These are phyloP conservation scores for Suillus cothurnatus DNA, from an alignment of 768 basidiomycete genomes.

Conservation along the genomic window DNA sequence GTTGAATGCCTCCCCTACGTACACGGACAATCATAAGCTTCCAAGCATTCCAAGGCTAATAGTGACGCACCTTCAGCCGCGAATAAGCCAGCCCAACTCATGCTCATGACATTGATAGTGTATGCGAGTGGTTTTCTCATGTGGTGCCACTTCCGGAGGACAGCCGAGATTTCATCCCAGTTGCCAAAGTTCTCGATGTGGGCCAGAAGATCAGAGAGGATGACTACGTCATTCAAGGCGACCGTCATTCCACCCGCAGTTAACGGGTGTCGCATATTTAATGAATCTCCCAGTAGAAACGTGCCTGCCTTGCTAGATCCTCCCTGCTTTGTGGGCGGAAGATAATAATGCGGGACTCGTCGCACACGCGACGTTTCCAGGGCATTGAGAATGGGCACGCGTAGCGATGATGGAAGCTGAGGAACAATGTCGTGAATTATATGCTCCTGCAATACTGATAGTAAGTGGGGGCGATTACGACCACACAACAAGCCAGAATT, in stretches of 20 bases:
- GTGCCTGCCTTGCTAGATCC: too few relatives aligned
- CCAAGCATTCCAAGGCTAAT: neutral
- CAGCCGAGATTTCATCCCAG: slow-evolving; percentile 46
- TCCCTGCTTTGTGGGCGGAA: too few relatives aligned
- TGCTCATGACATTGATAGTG: slow-evolving; percentile 87
- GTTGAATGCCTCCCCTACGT: too few relatives aligned
- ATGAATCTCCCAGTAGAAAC: too few relatives aligned
- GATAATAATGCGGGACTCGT: slow-evolving; percentile 73
- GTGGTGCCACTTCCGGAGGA: slow-evolving; percentile 77
- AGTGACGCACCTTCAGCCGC: slow-evolving; percentile 75
- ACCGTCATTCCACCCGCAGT: too few relatives aligned
- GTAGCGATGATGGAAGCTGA: slow-evolving; percentile 69
- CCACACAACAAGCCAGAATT: neutral
- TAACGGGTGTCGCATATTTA: too few relatives aligned
- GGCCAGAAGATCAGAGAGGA: slow-evolving; percentile 45
- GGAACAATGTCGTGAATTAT: slow-evolving; percentile 56
- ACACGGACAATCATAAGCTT: too few relatives aligned
- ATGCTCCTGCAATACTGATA: slow-evolving; percentile 25
- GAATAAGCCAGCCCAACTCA: slow-evolving; percentile 89
- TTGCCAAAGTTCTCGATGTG: slow-evolving; percentile 41
- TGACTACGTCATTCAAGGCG: too few relatives aligned
- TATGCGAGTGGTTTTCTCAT: slow-evolving; percentile 71
- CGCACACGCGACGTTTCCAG: slow-evolving; percentile 73
- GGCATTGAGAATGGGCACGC: slow-evolving; percentile 58
- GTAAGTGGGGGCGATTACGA: slow-evolving; percentile 8